Evolutionary conservation across 176 grass and related monocot genomes (phyloP), one percentile per base, ranked within the genome.

Genomic region (Coix lacrymajobi): DNA sequence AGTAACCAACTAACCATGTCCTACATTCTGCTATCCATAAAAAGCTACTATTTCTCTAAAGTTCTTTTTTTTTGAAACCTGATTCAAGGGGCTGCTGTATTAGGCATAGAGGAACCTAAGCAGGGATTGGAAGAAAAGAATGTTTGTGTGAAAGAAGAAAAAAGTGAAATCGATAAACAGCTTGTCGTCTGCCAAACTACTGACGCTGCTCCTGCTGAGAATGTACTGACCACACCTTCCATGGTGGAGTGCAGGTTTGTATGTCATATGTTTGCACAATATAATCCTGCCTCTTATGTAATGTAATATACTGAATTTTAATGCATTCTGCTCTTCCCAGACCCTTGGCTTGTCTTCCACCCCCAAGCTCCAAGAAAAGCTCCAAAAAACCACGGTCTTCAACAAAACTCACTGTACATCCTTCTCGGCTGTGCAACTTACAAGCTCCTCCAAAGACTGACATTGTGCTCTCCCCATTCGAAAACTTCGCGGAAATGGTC

Each of bases 231-330:
- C 66, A 92, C 96, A 79, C 93, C 93, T 46, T 80, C 83, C 4
- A 62, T 85, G 16, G 76, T 71, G 51, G 82, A 82, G 65, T 74
- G 58, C 90, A 95, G 96, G 96, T 99, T 68, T 65, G 93, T 80
- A 37, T 72, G 61, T 62, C 24, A 62, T 60, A 72, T 60, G 32
- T 78, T 20, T 60, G n/a, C 29, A 65, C 22, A 4, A 58, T 58
- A 11, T n/a, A 72, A 82, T 62, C 60, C 46, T 57, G 2, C 32
- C 73, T 79, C 24, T 56, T 72, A 7, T 66, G 44, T 79, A 70
- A 7, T 62, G 39, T 70, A 73, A 46, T 73, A 74, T 83, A 73
- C 79, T 73, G 52, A 83, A 63, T 40, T 56, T 17, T 61, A 17
- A 52, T 40, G 9, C 56, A 43, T 70, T 81, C 72, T 33, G n/a